Conservation (phyloP, 257 asterid species). For the Fraxinus quadrangulata region DNA sequence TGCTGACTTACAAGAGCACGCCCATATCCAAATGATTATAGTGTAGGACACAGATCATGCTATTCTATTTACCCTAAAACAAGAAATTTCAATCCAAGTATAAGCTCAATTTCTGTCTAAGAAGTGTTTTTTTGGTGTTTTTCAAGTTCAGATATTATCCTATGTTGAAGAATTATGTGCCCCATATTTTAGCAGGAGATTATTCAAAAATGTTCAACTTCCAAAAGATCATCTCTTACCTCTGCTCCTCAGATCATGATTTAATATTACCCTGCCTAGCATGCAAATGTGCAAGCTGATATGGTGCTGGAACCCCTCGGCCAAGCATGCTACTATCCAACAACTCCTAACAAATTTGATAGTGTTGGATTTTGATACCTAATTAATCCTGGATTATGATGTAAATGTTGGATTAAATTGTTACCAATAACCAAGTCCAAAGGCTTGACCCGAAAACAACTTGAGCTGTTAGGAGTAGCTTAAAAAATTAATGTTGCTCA, state of each 20-base stretch:
- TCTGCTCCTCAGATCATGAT: background rate
- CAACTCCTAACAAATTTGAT: background rate
- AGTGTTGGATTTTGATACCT: too few relatives aligned
- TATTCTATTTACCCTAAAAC: background rate
- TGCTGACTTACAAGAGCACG: background rate
- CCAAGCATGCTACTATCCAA: background rate
- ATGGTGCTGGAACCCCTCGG: background rate
- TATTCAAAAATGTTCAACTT: background rate
- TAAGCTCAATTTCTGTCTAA: constrained; percentile 6
- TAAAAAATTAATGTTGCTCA: too few relatives aligned
- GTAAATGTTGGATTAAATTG: too few relatives aligned
- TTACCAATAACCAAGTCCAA: too few relatives aligned
- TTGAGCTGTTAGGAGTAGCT: too few relatives aligned
- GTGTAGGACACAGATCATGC: background rate
- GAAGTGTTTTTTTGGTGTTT: constrained; percentile 6
- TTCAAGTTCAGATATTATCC: background rate
- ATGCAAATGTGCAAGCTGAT: background rate
- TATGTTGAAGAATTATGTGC: background rate
- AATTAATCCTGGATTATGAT: too few relatives aligned
- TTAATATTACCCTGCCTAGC: background rate
- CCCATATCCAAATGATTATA: background rate
- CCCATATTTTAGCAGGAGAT: background rate
- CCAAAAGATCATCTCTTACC: background rate
- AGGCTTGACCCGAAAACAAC: too few relatives aligned
- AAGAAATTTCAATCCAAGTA: constrained; percentile 4